Evolutionary conservation across 2,329 filamentous ascomycete genomes (phyloP).

Genomic region (Botryotinia convoluta): DNA sequence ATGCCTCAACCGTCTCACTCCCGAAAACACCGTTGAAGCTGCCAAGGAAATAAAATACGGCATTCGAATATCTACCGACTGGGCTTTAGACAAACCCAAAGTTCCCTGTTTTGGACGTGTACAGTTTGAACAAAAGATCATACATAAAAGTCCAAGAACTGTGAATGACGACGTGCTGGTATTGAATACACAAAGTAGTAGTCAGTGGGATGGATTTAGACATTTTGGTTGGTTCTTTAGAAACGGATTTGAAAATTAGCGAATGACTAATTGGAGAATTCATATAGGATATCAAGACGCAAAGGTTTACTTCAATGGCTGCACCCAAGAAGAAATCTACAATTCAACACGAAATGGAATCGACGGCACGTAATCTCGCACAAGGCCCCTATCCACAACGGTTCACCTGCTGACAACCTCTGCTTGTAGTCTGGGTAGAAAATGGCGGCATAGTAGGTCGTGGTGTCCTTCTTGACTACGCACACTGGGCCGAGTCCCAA

Average conservation of each 20-base stretch:
- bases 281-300: constrained; percentile 36
- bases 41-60: constrained; percentile 18
- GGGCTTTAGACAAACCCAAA: constrained; percentile 3
- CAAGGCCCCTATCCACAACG: not conserved
- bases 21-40: constrained; percentile 39
- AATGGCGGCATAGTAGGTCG: constrained; percentile 50
- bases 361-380: constrained; percentile 25
- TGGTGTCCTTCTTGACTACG: constrained; percentile 53
- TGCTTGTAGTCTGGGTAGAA: constrained; percentile 39
- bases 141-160: constrained; percentile 49
- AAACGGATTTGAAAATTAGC: not conserved
- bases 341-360: constrained; percentile 30
- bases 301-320: constrained; percentile 39
- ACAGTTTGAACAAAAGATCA: constrained; percentile 54
- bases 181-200: constrained; percentile 51
- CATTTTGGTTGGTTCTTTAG: constrained; percentile 37
- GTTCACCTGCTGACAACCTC: not conserved
- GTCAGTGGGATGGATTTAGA: constrained; percentile 48
- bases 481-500: constrained; percentile 53
- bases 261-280: not conserved
- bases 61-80: constrained; percentile 16
- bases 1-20: constrained; percentile 45
- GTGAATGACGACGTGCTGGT: constrained; percentile 62
- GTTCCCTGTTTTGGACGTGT: constrained; percentile 42
- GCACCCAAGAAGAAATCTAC: constrained; percentile 33